Evolutionary conservation across 2,329 filamentous ascomycete genomes (phyloP), one percentile per base, ranked within the genome.

Genomic region (Sphaerulina musiva): DNA sequence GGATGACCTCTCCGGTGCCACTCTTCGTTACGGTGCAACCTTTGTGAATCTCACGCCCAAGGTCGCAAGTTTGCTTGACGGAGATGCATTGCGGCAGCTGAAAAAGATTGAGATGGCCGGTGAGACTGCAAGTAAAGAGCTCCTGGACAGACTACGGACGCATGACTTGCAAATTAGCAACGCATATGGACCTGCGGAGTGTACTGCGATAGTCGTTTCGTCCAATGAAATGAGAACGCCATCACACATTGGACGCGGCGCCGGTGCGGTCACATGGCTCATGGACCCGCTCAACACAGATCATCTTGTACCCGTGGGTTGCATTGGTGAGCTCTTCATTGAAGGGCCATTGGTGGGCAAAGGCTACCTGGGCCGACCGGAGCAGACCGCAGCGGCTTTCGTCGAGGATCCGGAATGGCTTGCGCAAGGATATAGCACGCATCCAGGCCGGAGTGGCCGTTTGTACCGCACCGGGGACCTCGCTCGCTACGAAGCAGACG

Each of bases 271-370:
- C 12, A n/a, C 39, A 0, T 51, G 49, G 49, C 23, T 51, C 6
- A 31, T 29, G 9, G 43, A 51, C 14, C 49, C 49, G 11, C 32
- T 39, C 7, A 26, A 10, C 32, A 17, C 38, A 12, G 39, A 42
- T 9, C 41, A 31, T 23, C 29, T 46, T 34, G 43, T 7, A 3
- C 42, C 45, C 20, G 49, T 51, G 36, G 58, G 51, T 43, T 56
- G 43, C 34, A 39, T 52, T 2, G 76, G 75, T 7, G 76, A 78
- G 57, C 62, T 78, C 46, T 59, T 76, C 0, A 53, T 78, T 1
- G 74, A 76, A 58, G 74, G 75, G 7, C 71, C 71, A 42, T 72
- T 70, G n/a, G 64, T 77, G n/a, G 72, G 69, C 1, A 68, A 68
- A 14, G 75, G 70, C 4, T 77, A 77, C 52, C 64, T 76, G 3